Evolutionary conservation across 768 basidiomycete species (phyloP).

Genomic region (Atractiella rhizophila): DNA sequence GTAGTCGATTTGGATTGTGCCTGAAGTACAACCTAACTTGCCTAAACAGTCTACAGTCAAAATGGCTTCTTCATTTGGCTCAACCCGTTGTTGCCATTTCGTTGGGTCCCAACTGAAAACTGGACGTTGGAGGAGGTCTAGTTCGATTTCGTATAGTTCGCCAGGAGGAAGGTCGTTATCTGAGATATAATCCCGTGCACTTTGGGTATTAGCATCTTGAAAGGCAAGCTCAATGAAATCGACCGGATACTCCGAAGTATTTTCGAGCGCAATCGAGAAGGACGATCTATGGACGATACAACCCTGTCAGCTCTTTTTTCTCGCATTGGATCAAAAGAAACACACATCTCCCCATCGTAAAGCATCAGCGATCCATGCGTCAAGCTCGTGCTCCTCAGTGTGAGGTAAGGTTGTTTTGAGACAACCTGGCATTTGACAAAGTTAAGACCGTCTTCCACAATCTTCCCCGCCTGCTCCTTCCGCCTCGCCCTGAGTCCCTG

Average conservation of each 20-base stretch:
- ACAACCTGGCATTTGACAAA: conserved; percentile 65
- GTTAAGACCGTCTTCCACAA: conserved; percentile 5
- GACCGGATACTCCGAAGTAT: conserved; percentile 53
- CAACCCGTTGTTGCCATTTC: conserved; percentile 28
- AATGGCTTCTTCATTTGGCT: conserved; percentile 41
- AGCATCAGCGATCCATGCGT: conserved; percentile 86
- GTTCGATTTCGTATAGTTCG: conserved; percentile 75
- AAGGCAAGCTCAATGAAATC: conserved; percentile 69
- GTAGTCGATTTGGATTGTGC: conserved; percentile 61
- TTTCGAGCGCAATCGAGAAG: conserved; percentile 68
- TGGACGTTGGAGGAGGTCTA: conserved; percentile 46
- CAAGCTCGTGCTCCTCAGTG: conserved; percentile 63
- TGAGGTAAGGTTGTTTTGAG: conserved; percentile 60
- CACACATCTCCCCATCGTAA: conserved; percentile 76
- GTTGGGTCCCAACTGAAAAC: conserved; percentile 47
- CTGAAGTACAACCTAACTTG: conserved; percentile 54
- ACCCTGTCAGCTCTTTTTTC: conserved; percentile 5
- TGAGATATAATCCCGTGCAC: conserved; percentile 50
- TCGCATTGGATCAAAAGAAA: conserved; percentile 3
- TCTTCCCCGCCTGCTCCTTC: background rate
- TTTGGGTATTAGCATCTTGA: conserved; percentile 63
- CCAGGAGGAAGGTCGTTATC: conserved; percentile 39
- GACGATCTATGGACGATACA: conserved; percentile 32
- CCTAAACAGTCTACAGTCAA: conserved; percentile 53
- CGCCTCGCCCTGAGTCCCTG: conserved; percentile 28